phyloP scores from a whole-genome alignment of 2,329 filamentous ascomycete genomes.

The Talaromyces sp. region DNA sequence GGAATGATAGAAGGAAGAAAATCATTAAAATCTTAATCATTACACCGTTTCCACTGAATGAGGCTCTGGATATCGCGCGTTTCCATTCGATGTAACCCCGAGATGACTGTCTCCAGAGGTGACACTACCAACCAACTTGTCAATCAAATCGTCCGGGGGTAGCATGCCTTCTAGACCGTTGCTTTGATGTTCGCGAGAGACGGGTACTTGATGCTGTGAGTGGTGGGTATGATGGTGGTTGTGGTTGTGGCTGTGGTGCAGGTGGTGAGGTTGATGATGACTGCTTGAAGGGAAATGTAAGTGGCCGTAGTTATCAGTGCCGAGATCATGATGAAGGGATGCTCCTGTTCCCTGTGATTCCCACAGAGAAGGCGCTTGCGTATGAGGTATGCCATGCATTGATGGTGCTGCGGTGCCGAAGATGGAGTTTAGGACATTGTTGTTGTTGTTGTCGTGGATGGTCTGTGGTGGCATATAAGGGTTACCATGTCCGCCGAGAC shows the following conservation, averaged over 20 bases:
- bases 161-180: slow-evolving; percentile 33
- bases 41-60: slow-evolving; percentile 32
- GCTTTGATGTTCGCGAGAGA: slow-evolving; percentile 32
- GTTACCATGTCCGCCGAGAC: slow-evolving; percentile 28
- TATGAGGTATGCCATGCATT: slow-evolving; percentile 35
- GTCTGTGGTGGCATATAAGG: slow-evolving; percentile 35
- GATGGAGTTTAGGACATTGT: slow-evolving; percentile 31
- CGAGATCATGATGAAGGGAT: slow-evolving; percentile 30
- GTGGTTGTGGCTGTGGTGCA: slow-evolving; percentile 1
- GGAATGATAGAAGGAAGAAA: background rate
- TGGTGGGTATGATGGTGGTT: slow-evolving; percentile 1
- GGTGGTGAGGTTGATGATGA: slow-evolving; percentile 20
- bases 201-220: slow-evolving; percentile 27
- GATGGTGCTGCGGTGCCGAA: slow-evolving; percentile 31
- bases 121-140: slow-evolving; percentile 37
- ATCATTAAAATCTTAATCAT: slow-evolving; percentile 18
- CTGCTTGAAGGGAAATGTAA: slow-evolving; percentile 31
- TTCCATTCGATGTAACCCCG: slow-evolving; percentile 33
- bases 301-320: slow-evolving; percentile 30
- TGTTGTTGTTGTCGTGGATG: slow-evolving; percentile 31
- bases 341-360: slow-evolving; percentile 25
- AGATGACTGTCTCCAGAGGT: slow-evolving; percentile 29
- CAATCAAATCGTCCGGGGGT: slow-evolving; percentile 36
- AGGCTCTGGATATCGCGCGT: slow-evolving; percentile 32
- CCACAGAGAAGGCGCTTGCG: slow-evolving; percentile 28